Evolutionary conservation across 2,329 filamentous ascomycete genomes (phyloP).

Genomic region (Colletotrichum gigasporum): DNA sequence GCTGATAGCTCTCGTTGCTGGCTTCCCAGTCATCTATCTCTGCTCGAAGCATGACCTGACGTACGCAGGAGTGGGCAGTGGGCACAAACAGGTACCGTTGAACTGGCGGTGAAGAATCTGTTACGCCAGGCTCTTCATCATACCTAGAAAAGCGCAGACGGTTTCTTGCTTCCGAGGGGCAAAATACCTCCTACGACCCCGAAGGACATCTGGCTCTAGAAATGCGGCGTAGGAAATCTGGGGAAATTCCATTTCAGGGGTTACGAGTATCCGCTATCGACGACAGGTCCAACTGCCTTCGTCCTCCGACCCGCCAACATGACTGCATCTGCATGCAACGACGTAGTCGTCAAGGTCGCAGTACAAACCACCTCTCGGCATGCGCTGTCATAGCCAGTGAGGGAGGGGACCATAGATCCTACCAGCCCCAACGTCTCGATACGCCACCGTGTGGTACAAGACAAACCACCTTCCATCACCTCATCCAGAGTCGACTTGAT

Average conservation of each 20-base stretch:
- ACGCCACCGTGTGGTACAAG: background rate
- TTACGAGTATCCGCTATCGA: background rate
- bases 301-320: background rate
- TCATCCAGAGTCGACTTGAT: background rate
- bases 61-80: slow-evolving; percentile 3
- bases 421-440: background rate
- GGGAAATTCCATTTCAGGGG: background rate
- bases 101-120: slow-evolving; percentile 23
- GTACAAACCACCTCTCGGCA: background rate
- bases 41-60: slow-evolving; percentile 3
- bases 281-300: background rate
- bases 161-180: background rate
- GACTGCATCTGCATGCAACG: slow-evolving; percentile 1
- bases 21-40: background rate
- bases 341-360: background rate
- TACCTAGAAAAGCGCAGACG: background rate
- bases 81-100: slow-evolving; percentile 2
- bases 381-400: slow-evolving; percentile 6
- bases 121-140: slow-evolving; percentile 10
- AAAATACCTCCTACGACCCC: background rate
- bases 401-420: background rate
- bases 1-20: background rate
- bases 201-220: background rate
- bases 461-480: slow-evolving; percentile 2
- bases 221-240: background rate